Evolutionary conservation across 2,329 filamentous ascomycete species (phyloP).

Genomic region (Epichloe baconii): DNA sequence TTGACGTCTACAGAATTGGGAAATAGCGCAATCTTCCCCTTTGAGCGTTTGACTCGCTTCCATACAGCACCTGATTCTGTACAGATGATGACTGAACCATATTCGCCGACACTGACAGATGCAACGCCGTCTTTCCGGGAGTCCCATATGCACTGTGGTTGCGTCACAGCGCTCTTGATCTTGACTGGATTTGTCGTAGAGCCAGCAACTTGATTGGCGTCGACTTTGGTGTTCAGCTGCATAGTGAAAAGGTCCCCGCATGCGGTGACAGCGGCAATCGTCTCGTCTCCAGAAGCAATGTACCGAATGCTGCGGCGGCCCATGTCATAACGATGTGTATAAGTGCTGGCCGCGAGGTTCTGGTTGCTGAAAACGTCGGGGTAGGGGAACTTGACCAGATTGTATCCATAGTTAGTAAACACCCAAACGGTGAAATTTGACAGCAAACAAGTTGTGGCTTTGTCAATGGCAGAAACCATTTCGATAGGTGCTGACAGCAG

Average conservation of each 20-base stretch:
- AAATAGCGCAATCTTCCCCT: constrained; percentile 54
- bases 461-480: constrained; percentile 78
- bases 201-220: constrained; percentile 43
- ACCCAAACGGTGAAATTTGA: constrained; percentile 84
- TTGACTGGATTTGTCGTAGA: constrained; percentile 91
- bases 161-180: constrained; percentile 68
- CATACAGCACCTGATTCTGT: constrained; percentile 89
- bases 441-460: constrained; percentile 73
- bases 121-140: constrained; percentile 74
- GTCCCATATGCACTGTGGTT: constrained; percentile 76
- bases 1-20: constrained; percentile 40
- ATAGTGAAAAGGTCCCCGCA: constrained; percentile 83
- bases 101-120: constrained; percentile 80
- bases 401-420: constrained; percentile 91
- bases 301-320: constrained; percentile 58
- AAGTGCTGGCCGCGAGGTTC: constrained; percentile 51
- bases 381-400: constrained; percentile 73
- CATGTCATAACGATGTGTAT: constrained; percentile 37
- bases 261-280: constrained; percentile 75
- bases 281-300: constrained; percentile 77
- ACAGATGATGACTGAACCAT: constrained; percentile 88
- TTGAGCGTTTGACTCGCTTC: constrained; percentile 71
- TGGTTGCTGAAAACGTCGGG: constrained; percentile 57
- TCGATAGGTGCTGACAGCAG: constrained; percentile 53
- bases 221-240: constrained; percentile 54